These are phyloP conservation scores for Eucalyptus marginata DNA, from an alignment of 345 rosid genomes.

Conservation along the genomic window DNA sequence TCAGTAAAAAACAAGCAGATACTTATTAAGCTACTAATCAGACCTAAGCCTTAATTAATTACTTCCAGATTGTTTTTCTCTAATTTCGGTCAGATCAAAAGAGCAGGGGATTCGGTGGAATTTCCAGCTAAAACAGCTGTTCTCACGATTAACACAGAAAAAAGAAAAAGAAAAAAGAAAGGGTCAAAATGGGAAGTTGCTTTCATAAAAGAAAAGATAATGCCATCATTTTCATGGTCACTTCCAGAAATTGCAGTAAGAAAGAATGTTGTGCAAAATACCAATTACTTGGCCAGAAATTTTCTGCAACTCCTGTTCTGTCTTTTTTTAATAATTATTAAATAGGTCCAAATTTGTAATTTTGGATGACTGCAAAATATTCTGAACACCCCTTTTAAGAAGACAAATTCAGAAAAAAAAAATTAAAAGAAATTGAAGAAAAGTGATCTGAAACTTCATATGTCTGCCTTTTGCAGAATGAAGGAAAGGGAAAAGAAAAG, in stretches of 20 bases:
- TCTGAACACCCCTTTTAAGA: not conserved
- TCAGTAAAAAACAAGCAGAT: not conserved
- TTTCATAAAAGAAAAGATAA: not conserved
- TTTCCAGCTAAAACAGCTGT: not conserved
- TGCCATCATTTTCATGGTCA: not conserved
- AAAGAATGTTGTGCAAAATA: not conserved
- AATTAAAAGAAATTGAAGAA: not conserved
- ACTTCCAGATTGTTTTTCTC: not conserved
- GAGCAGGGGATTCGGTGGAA: not conserved
- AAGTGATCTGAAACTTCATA: not conserved
- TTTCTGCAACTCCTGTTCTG: not conserved
- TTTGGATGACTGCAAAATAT: not conserved
- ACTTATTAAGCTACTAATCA: not conserved
- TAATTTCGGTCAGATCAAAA: not conserved
- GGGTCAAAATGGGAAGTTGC: not conserved
- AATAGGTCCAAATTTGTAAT: not conserved
- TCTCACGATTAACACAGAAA: not conserved
- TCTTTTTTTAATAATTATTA: not conserved
- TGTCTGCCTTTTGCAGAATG: not conserved
- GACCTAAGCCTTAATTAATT: not conserved
- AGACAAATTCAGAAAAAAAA: not conserved
- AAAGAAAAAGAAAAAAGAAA: not conserved
- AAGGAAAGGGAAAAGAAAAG: not conserved
- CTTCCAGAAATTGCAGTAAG: not conserved
- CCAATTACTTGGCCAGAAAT: not conserved